These are phyloP conservation scores for Crithidia bombi DNA, from an alignment of 208 protist species.

Conservation along the genomic window DNA sequence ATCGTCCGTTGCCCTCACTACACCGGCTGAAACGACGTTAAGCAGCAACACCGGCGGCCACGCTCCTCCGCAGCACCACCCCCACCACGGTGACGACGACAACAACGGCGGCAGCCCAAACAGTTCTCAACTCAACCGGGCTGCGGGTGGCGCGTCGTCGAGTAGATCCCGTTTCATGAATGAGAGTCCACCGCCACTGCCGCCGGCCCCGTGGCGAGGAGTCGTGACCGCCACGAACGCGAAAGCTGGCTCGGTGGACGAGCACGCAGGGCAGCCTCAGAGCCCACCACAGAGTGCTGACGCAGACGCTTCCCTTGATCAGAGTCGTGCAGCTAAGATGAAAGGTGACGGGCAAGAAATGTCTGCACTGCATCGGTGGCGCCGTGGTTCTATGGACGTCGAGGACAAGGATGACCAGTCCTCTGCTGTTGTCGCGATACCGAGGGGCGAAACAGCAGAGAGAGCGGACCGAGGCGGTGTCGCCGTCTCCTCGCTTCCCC, in stretches of 20 bases:
- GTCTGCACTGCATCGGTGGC: constrained; percentile 14
- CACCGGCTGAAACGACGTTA: constrained; percentile 6
- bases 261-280: background rate
- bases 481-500: background rate
- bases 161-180: background rate
- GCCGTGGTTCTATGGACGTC: background rate
- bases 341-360: background rate
- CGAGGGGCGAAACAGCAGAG: background rate
- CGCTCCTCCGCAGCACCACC: too few relatives aligned
- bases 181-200: constrained; percentile 27
- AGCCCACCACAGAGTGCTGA: background rate
- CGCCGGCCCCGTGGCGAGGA: constrained; percentile 7
- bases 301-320: background rate
- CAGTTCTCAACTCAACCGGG: background rate
- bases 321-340: background rate
- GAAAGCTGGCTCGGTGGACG: background rate
- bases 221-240: background rate
- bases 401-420: background rate
- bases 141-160: background rate
- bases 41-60: constrained; percentile 11
- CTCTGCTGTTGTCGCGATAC: background rate
- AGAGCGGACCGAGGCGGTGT: too few relatives aligned
- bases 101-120: background rate
- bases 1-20: constrained; percentile 8
- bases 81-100: too few relatives aligned